Evolutionary conservation across 2,329 filamentous ascomycete species (phyloP).

Genomic region (Nothophaeocryptopus gaeumannii): DNA sequence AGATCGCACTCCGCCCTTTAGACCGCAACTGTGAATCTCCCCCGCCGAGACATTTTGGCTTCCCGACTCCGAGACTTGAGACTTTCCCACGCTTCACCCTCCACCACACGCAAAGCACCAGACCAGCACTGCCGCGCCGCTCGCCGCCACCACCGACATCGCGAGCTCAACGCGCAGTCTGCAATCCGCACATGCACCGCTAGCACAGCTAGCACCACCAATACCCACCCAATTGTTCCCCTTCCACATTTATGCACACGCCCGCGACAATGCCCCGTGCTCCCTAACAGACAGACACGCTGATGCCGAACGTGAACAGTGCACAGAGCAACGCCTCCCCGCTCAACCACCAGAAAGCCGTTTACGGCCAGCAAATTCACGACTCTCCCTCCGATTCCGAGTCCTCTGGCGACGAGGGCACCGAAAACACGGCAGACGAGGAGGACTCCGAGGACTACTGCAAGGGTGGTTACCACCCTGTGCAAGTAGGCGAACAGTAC

Average conservation of each 20-base stretch:
- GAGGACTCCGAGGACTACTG: constrained; percentile 99
- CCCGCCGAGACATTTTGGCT: constrained; percentile 12
- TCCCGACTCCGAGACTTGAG: constrained; percentile 11
- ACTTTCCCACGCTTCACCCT: constrained; percentile 9
- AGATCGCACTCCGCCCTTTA: no score
- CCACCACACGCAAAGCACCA: neutral
- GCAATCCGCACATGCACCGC: neutral
- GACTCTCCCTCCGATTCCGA: constrained; percentile 63
- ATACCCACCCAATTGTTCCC: neutral
- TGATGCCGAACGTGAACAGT: constrained; percentile 25
- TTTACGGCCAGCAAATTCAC: constrained; percentile 57
- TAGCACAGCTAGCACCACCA: constrained; percentile 1
- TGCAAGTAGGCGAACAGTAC: constrained; percentile 91
- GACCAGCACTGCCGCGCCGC: no score
- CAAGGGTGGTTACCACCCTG: constrained; percentile 97
- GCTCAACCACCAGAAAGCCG: constrained; percentile 34
- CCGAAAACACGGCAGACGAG: constrained; percentile 92
- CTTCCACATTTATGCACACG: constrained; percentile 11
- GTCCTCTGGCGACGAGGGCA: constrained; percentile 71
- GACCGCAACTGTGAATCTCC: neutral
- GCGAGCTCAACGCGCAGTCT: neutral
- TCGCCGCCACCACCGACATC: constrained; percentile 8
- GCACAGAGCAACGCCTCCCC: constrained; percentile 26
- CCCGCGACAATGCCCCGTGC: constrained; percentile 14
- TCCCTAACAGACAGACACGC: constrained; percentile 21